phyloP scores from a whole-genome alignment of 371 early-diverging fungal genomes.

The Lichtheimia ornata region DNA sequence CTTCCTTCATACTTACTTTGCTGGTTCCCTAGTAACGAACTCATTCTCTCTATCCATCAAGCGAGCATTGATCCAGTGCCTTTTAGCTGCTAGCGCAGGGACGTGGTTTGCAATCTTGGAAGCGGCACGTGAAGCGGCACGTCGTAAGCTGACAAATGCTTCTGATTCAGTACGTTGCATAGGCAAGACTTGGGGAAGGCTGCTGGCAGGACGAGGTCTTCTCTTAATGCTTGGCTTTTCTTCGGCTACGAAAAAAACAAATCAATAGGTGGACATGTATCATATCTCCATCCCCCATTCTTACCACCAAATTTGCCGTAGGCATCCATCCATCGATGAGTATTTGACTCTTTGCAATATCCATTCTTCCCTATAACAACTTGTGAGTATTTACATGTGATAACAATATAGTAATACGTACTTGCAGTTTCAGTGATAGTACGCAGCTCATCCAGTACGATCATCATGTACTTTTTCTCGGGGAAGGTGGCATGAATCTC shows the following conservation, averaged over 20 bases:
- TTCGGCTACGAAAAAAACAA: not conserved
- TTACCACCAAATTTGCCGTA: constrained; percentile 26
- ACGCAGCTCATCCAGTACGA: constrained; percentile 23
- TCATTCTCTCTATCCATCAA: constrained; percentile 54
- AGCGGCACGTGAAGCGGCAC: constrained; percentile 25
- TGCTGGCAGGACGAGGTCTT: not conserved
- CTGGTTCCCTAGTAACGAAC: constrained; percentile 49
- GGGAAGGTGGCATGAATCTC: constrained; percentile 23
- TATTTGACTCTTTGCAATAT: constrained; percentile 3
- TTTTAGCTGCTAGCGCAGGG: constrained; percentile 36
- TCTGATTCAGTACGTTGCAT: constrained; percentile 35
- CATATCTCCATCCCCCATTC: not conserved
- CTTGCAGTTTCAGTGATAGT: constrained; percentile 13
- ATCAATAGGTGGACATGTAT: not conserved
- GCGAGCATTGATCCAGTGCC: constrained; percentile 62
- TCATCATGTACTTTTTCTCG: constrained; percentile 30
- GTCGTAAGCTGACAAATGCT: constrained; percentile 33
- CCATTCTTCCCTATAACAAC: constrained; percentile 7
- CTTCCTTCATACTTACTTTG: constrained; percentile 35
- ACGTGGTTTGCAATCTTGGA: not conserved
- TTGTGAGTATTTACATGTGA: not conserved
- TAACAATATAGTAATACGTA: not conserved
- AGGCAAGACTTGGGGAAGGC: constrained; percentile 36
- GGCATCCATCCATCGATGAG: constrained; percentile 29
- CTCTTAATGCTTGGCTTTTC: not conserved